Conservation (phyloP, 2,329 filamentous ascomycete genomes). For the Claviceps fusiformis region DNA sequence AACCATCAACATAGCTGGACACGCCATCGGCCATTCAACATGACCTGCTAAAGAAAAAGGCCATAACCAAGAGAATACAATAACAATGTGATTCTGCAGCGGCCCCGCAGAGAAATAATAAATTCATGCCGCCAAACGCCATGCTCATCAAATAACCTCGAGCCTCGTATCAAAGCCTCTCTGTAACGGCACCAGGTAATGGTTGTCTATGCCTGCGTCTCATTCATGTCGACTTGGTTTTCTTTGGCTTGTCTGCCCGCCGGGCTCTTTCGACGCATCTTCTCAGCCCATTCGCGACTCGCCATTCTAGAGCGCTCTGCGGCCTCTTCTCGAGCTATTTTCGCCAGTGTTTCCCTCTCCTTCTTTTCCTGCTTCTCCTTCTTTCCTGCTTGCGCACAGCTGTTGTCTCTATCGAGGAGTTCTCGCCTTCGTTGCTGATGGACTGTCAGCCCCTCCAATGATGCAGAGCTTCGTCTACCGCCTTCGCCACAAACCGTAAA, state of each 20-base stretch:
- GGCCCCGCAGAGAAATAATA: not conserved
- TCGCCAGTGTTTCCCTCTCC: slow-evolving; percentile 40
- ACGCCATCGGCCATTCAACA: not conserved
- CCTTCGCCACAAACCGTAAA: slow-evolving; percentile 28
- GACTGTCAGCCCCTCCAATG: slow-evolving; percentile 34
- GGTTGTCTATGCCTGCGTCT: not conserved
- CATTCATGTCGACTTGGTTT: not conserved
- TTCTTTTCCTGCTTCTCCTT: slow-evolving; percentile 39
- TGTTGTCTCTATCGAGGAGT: slow-evolving; percentile 39
- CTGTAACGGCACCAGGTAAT: too few relatives aligned
- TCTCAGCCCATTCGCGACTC: slow-evolving; percentile 50
- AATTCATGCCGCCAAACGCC: not conserved
- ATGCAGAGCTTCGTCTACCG: slow-evolving; percentile 34
- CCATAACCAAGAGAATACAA: not conserved
- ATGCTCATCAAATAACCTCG: not conserved
- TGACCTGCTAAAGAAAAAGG: not conserved
- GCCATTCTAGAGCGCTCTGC: slow-evolving; percentile 46
- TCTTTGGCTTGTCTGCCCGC: slow-evolving; percentile 10
- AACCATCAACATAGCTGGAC: not conserved
- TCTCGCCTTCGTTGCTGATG: slow-evolving; percentile 39
- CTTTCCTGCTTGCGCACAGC: slow-evolving; percentile 31
- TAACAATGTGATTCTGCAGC: not conserved
- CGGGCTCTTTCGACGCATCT: slow-evolving; percentile 31
- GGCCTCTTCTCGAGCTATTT: slow-evolving; percentile 42
- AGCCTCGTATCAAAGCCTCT: too few relatives aligned